Evolutionary conservation across 1,284 basidiomycete species (phyloP), one percentile per base, ranked within the genome.

Genomic region (Schizophyllum commune): DNA sequence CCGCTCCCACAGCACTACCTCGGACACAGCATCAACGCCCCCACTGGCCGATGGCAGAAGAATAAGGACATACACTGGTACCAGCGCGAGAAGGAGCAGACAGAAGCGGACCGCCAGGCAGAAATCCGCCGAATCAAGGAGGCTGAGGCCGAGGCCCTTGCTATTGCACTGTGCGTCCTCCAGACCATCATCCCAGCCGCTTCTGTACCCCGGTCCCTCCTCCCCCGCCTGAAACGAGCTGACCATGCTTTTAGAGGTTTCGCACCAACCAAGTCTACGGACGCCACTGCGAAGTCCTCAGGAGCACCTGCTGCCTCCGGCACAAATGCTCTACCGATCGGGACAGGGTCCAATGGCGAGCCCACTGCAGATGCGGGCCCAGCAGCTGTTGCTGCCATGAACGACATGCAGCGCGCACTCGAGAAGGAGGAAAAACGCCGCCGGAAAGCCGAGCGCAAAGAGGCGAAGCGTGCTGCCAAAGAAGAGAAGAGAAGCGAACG

Each of bases 21-120:
- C 1, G 94, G 94, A 4, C 90, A 94, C 69, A 93, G 92, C 64
- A 87, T 96, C 74, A 94, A 96, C 68, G 94, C 93, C 0, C 94
- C 94, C 0, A 92, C 91, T 1, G 94, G 94, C 3, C 80, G 94
- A 64, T 96, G 94, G 94, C 94, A 96, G 75, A 95, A 94, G 76
- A 92, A 93, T 77, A 94, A 95, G 71, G 94, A 96, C 68, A 77
- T 96, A 19, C 94, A 96, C 70, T 96, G 94, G 94, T 96, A 96
- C 71, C 83, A 77, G 64, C 85, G 94, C 39, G 91, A 94, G 1
- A 53, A 68, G 11, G 67, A 73, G 0, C 65, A 72, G 6, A 66
- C 66, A 0, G 83, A 84, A 22, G 72, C 69, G 9, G 84, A 84
- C 60, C 77, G 82, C 60, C 66, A 61, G 0, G 89, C 89, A 64